Conservation (phyloP, 73 alveolate species). For the Tetrahymena malaccensis region DNA sequence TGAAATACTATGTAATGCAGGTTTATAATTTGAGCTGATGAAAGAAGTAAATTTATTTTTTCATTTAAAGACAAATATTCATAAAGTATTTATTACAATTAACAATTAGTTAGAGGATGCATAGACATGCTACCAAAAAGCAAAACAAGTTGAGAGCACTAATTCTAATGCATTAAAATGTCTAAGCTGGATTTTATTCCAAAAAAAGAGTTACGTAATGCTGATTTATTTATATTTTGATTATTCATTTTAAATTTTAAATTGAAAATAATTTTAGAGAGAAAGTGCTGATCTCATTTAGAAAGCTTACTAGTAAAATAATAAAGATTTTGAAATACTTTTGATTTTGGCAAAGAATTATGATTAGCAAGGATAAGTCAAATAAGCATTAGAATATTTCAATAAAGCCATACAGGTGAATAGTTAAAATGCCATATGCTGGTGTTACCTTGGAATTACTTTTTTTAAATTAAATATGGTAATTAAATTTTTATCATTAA, state of each 20-base stretch:
- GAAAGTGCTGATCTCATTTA: not conserved
- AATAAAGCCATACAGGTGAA: not conserved
- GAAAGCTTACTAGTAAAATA: not conserved
- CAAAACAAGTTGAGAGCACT: not conserved
- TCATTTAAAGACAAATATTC: no score
- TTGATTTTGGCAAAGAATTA: not conserved
- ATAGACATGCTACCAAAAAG: not conserved
- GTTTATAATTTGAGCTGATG: not conserved
- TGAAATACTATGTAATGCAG: not conserved
- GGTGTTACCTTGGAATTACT: not conserved
- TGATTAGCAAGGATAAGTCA: not conserved
- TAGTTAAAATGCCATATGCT: not conserved
- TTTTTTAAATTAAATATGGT: not conserved
- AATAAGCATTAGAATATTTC: not conserved
- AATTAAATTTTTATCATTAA: not conserved
- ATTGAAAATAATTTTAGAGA: not conserved
- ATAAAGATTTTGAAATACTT: not conserved
- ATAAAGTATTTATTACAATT: not conserved
- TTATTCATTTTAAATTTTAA: not conserved
- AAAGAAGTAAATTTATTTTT: not conserved
- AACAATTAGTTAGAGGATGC: not conserved
- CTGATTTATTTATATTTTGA: not conserved
- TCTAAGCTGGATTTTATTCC: not conserved
- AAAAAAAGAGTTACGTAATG: not conserved
- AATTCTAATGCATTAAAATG: not conserved